Conservation (phyloP, 2,329 filamentous ascomycete species). For the Cytospora piceae region DNA sequence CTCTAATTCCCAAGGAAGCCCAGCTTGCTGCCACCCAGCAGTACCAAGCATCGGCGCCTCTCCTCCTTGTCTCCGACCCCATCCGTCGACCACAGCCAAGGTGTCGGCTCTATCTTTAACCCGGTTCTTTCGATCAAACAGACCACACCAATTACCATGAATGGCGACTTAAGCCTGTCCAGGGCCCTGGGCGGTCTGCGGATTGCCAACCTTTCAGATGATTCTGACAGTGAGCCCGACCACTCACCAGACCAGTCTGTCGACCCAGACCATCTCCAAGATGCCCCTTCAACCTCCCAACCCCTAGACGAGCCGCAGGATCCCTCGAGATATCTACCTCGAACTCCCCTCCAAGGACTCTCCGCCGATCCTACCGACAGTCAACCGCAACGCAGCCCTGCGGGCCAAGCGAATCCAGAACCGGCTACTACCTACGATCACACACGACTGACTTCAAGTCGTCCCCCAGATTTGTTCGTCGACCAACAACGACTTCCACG, state of each 20-base stretch:
- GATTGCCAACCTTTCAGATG: slow-evolving; percentile 88
- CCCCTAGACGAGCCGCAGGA: slow-evolving; percentile 19
- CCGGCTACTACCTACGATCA: slow-evolving; percentile 21
- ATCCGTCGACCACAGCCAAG: slow-evolving; percentile 21
- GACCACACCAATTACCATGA: slow-evolving; percentile 61
- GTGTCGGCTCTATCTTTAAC: slow-evolving; percentile 26
- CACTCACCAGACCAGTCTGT: slow-evolving; percentile 38
- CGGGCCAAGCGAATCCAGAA: slow-evolving; percentile 11
- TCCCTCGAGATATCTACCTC: slow-evolving; percentile 29
- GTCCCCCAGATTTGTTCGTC: slow-evolving; percentile 5
- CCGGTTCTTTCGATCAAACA: slow-evolving; percentile 24
- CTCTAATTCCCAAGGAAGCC: slow-evolving; percentile 22
- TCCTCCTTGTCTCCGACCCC: slow-evolving; percentile 17
- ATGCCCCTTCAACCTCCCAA: slow-evolving; percentile 33
- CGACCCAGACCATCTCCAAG: slow-evolving; percentile 38
- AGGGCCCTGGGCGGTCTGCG: slow-evolving; percentile 91
- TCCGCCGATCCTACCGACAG: slow-evolving; percentile 12
- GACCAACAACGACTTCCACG: slow-evolving; percentile 6
- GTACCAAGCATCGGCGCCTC: slow-evolving; percentile 3
- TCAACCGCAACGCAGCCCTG: slow-evolving; percentile 12
- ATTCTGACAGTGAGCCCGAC: slow-evolving; percentile 51
- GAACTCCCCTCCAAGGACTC: slow-evolving; percentile 24
- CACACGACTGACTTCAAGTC: slow-evolving; percentile 33
- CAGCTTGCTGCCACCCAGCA: slow-evolving; percentile 21
- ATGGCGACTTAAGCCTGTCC: slow-evolving; percentile 89